Base-by-base conservation (phyloP, 768 basidiomycete species). In the Agrocybe pediades region DNA sequence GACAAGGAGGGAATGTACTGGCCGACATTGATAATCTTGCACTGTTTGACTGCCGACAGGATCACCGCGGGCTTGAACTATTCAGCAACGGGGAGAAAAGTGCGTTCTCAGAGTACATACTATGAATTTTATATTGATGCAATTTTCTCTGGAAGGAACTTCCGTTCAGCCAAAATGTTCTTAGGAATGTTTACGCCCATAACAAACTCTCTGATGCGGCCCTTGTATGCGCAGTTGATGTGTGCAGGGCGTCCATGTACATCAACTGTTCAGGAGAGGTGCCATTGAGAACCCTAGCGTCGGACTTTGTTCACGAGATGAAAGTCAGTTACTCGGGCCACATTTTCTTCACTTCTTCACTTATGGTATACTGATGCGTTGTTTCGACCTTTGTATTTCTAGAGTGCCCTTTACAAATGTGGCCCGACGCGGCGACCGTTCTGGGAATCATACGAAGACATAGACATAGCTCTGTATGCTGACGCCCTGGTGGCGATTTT, bases 261-360 rank as follows among this genome's bases (percentile, higher is more conserved):
- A 77, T 72, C 62, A 68, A 56, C 42, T 72, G 66, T 25, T 76
- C 79, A 13, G 80, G 78, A 17, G 90, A 92, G 9, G 62, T 80
- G 15, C 82, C 90, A 4, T 62, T 94, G 23, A 78, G 84, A 16
- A 70, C 83, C 15, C 71, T 92, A 25, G 88, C 88, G 0, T 70
- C 74, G 25, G 92, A 95, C 62, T 71, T 91, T 8, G 89, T 87
- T 0, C 85, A 88, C 58, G 92, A 95, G 52, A 77, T 95, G 56
- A 89, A 87, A 80, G 92, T 88, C 59, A 57, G 64, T 61, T 41
- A 2, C 9, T 11, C 53, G 5, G 5, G 4, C 13, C 20, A 23
- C 9, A 27, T 13, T n/a, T 7, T 20, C 40, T 7, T 3, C n/a
- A n/a, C n/a, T n/a, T n/a, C n/a, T n/a, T n/a, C n/a, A n/a, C n/a